These are phyloP conservation scores for Aspergillus asperescens DNA, from an alignment of 495 filamentous ascomycete genomes.

Conservation along the genomic window DNA sequence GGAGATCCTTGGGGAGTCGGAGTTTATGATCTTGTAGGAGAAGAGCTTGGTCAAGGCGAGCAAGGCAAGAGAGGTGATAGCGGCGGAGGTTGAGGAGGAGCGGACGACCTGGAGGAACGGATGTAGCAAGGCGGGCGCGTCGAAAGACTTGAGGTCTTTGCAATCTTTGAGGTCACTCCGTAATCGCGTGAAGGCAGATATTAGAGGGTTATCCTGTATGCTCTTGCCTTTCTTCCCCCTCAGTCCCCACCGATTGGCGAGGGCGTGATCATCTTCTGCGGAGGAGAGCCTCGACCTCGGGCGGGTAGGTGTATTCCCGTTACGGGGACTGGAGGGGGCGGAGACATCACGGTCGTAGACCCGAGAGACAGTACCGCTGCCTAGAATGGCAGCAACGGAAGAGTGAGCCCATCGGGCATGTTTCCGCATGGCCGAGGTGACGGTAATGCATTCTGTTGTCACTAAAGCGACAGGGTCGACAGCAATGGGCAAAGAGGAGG, in stretches of 20 bases:
- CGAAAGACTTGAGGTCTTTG: conserved; percentile 86
- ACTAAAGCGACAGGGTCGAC: conserved; percentile 93
- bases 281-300: conserved; percentile 15
- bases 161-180: conserved; percentile 86
- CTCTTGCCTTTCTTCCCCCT: conserved; percentile 96
- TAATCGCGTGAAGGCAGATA: conserved; percentile 87
- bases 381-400: conserved; percentile 92
- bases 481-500: conserved; percentile 58
- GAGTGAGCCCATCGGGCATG: conserved; percentile 95
- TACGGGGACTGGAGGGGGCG: conserved; percentile 35
- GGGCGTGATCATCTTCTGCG: conserved; percentile 46
- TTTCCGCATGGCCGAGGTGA: conserved; percentile 97
- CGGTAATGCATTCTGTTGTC: conserved; percentile 97
- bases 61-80: conserved; percentile 90
- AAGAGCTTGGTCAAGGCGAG: conserved; percentile 98
- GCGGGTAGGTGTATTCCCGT: conserved; percentile 18
- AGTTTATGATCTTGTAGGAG: conserved; percentile 83
- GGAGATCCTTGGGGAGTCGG: conserved; percentile 74
- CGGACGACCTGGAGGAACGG: conserved; percentile 97
- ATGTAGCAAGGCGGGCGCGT: conserved; percentile 83
- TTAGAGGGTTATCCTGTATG: conserved; percentile 96
- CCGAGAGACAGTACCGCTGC: conserved; percentile 59
- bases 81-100: conserved; percentile 90
- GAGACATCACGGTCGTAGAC: conserved; percentile 42
- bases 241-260: conserved; percentile 75